Conservation (phyloP, 2,329 filamentous ascomycete genomes). For the Rugonectria rugulosa region DNA sequence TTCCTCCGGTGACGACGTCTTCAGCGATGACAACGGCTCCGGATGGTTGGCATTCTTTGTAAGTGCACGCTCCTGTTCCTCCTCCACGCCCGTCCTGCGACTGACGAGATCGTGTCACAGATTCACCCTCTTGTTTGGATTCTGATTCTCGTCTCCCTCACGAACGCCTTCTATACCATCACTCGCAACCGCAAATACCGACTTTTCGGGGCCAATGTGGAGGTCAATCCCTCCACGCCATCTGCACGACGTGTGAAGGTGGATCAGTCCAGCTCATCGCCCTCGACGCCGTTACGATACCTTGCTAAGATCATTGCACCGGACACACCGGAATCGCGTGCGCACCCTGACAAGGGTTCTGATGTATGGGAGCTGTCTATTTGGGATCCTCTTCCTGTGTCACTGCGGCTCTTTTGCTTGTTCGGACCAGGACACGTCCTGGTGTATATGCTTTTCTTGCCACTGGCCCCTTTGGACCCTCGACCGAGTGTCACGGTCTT, state of each 20-base stretch:
- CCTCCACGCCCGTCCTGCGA: not conserved
- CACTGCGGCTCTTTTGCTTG: slow-evolving; percentile 81
- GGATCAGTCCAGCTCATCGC: slow-evolving; percentile 70
- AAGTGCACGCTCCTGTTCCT: slow-evolving; percentile 39
- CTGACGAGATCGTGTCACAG: slow-evolving; percentile 51
- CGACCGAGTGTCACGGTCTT: slow-evolving; percentile 86
- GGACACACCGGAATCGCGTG: slow-evolving; percentile 79
- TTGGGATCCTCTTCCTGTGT: slow-evolving; percentile 92
- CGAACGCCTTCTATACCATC: slow-evolving; percentile 85
- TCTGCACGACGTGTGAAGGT: slow-evolving; percentile 90
- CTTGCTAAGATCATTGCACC: slow-evolving; percentile 72
- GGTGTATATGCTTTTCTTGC: slow-evolving; percentile 88
- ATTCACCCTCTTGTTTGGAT: slow-evolving; percentile 74
- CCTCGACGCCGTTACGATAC: slow-evolving; percentile 80
- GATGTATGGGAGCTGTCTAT: slow-evolving; percentile 96
- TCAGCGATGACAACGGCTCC: slow-evolving; percentile 72
- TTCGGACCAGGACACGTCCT: slow-evolving; percentile 96
- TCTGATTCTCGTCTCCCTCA: slow-evolving; percentile 69
- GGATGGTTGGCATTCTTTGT: slow-evolving; percentile 70
- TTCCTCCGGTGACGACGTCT: slow-evolving; percentile 78
- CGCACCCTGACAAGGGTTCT: slow-evolving; percentile 79
- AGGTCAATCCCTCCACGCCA: slow-evolving; percentile 77
- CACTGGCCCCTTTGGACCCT: slow-evolving; percentile 76
- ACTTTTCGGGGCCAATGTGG: slow-evolving; percentile 87
- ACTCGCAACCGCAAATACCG: slow-evolving; percentile 85